phyloP scores from a whole-genome alignment of 2,329 filamentous ascomycete species.

The Dryadomyces quercus-mongolicae region DNA sequence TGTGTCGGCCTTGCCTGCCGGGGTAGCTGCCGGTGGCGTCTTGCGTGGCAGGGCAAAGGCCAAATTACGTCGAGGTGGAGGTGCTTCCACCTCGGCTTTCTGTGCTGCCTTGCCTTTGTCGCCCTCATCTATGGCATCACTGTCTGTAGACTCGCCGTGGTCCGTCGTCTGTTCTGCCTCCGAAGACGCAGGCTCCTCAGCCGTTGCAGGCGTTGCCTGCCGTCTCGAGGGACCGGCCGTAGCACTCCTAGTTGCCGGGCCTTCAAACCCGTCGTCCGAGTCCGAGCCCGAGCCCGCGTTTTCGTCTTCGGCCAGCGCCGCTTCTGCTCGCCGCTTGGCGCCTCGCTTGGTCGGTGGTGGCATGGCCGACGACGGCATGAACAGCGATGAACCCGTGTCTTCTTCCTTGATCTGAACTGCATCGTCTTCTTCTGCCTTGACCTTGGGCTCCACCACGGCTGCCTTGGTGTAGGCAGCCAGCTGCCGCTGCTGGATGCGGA shows the following conservation, averaged over 20 bases:
- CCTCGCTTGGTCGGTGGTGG: slow-evolving; percentile 4
- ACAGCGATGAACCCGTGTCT: not conserved
- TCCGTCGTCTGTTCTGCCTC: slow-evolving; percentile 14
- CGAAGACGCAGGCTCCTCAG: slow-evolving; percentile 21
- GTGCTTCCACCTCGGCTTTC: slow-evolving; percentile 4
- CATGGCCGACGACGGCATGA: not conserved
- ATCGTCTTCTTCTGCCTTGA: slow-evolving; percentile 14
- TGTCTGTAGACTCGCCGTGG: slow-evolving; percentile 29
- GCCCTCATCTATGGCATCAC: slow-evolving; percentile 26
- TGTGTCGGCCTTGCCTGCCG: slow-evolving; percentile 1
- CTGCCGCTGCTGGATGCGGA: slow-evolving; percentile 57
- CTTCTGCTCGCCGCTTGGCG: slow-evolving; percentile 20
- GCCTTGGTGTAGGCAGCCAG: slow-evolving; percentile 20
- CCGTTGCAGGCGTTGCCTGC: slow-evolving; percentile 9
- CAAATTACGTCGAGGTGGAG: slow-evolving; percentile 16
- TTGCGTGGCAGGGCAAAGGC: slow-evolving; percentile 8
- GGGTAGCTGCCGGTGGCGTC: not conserved
- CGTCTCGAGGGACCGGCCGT: not conserved
- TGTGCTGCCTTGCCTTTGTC: slow-evolving; percentile 13
- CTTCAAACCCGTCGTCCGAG: slow-evolving; percentile 31
- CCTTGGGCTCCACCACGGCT: not conserved
- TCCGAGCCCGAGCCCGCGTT: slow-evolving; percentile 14
- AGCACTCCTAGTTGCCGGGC: slow-evolving; percentile 4
- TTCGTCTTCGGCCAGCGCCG: slow-evolving; percentile 23
- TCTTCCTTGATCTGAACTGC: not conserved